Conservation (phyloP, 495 filamentous ascomycete genomes). For the Aspergillus asperescens region DNA sequence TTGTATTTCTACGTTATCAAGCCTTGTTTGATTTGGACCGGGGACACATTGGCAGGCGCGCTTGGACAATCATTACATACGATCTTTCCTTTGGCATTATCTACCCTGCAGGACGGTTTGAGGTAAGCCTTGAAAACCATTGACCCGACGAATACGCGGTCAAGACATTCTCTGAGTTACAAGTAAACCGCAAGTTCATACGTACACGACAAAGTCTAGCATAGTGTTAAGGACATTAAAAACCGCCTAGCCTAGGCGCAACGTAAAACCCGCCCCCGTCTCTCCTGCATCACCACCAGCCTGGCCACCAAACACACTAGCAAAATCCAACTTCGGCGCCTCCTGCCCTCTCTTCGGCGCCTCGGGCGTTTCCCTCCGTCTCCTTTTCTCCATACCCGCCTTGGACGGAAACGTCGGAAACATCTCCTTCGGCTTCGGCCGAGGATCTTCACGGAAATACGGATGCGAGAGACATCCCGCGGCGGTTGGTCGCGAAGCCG, state of each 20-base stretch:
- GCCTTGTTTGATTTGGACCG: not conserved
- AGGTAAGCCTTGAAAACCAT: not conserved
- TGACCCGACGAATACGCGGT: no score
- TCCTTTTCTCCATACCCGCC: slow-evolving; percentile 82
- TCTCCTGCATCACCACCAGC: slow-evolving; percentile 62
- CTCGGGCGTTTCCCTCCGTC: slow-evolving; percentile 68
- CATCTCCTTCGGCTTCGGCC: slow-evolving; percentile 78
- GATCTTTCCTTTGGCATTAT: slow-evolving; percentile 1
- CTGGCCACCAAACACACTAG: slow-evolving; percentile 72
- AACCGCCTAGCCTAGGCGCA: slow-evolving; percentile 56
- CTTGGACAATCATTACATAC: not conserved
- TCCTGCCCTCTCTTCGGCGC: slow-evolving; percentile 76
- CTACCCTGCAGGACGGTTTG: no score
- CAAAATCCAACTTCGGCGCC: slow-evolving; percentile 60
- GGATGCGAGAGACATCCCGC: slow-evolving; percentile 66
- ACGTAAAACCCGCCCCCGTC: slow-evolving; percentile 74
- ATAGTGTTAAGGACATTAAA: not conserved
- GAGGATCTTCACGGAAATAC: slow-evolving; percentile 87
- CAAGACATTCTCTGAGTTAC: not conserved
- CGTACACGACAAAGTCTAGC: no score
- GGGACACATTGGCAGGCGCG: not conserved
- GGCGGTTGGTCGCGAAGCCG: slow-evolving; percentile 63
- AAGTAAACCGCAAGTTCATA: not conserved
- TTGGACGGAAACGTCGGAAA: slow-evolving; percentile 92
- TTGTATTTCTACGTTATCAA: slow-evolving; percentile 1